Conservation (phyloP, 129 eudicot species). For the Lactuca sativa region DNA sequence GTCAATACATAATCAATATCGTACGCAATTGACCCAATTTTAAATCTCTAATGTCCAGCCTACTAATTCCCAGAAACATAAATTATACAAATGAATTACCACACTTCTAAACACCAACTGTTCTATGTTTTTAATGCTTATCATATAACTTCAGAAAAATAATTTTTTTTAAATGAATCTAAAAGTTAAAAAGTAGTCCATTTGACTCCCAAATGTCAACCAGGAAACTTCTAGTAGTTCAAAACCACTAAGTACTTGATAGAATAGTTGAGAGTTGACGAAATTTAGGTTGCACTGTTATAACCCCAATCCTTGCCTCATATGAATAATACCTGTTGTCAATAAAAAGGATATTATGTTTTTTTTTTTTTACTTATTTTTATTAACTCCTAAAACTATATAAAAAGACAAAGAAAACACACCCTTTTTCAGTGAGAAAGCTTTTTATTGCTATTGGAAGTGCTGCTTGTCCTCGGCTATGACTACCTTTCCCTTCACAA, state of each 20-base stretch:
- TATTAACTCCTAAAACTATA: not conserved
- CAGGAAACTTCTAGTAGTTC: not conserved
- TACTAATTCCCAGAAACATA: conserved; percentile 3
- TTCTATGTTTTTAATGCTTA: conserved; percentile 18
- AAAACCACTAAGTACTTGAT: conserved; percentile 6
- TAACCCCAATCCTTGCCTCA: conserved; percentile 69
- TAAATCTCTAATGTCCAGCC: conserved; percentile 3
- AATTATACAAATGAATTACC: not conserved
- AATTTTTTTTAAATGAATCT: not conserved
- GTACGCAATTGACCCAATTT: not conserved
- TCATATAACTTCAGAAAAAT: conserved; percentile 8
- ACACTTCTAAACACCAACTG: conserved; percentile 2
- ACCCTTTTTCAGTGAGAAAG: conserved; percentile 76
- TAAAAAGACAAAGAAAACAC: conserved; percentile 9
- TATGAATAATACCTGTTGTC: conserved; percentile 65
- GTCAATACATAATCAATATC: not conserved
- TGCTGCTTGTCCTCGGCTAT: conserved; percentile 79
- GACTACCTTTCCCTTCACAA: conserved; percentile 74
- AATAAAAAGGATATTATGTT: not conserved
- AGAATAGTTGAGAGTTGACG: conserved; percentile 34
- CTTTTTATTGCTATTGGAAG: conserved; percentile 72
- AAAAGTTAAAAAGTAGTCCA: not conserved
- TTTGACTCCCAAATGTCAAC: not conserved
- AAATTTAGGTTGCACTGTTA: conserved; percentile 73
- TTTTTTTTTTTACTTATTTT: no score